Evolutionary conservation across 2,329 filamentous ascomycete species (phyloP), one percentile per base, ranked within the genome.

Genomic region (Botrytis galanthina): DNA sequence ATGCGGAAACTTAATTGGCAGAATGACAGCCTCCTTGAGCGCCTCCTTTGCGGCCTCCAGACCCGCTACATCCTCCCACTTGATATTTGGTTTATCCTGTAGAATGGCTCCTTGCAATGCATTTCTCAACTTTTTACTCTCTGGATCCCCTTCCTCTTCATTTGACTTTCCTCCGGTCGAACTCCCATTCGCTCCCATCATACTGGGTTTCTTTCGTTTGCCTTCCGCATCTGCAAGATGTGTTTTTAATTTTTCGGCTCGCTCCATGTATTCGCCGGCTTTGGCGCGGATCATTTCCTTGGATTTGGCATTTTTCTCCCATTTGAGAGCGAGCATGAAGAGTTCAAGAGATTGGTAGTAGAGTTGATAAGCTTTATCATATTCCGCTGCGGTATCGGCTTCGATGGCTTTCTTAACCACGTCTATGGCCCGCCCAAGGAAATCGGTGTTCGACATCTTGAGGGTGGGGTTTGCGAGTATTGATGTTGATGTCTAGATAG

Each of bases 291-390:
- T 98, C 89, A 97, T 97, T 82, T 97, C 94, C 86, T 98, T 98
- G 76, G 94, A 95, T 79, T 95, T 95, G 76, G 93, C 91, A 85
- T 98, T 98, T 89, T 98, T 99, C 86, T 99, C 96, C 95, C 95
- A 99, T 87, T 99, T 99, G 75, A 99, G 88, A 48, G 96, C 96
- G 75, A 98, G 92, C 93, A 99, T 97, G 87, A 98, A 99, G 74
- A 98, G 90, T 84, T 99, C 95, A 79, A 99, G 92, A 70, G 95
- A 92, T 78, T 94, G 91, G 86, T 97, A 98, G 89, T 99, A 99
- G 76, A 92, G 88, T 82, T 97, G 93, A 83, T 98, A 98, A 73
- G 96, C 96, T 83, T 97, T 95, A 80, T 98, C 94, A 84, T 99
- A 99, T 82, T 98, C 94, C 82, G 94, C 95, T 63, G 93, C 92